Conservation (phyloP, 352 stramenopile genomes). For the Globisporangium ultimum region DNA sequence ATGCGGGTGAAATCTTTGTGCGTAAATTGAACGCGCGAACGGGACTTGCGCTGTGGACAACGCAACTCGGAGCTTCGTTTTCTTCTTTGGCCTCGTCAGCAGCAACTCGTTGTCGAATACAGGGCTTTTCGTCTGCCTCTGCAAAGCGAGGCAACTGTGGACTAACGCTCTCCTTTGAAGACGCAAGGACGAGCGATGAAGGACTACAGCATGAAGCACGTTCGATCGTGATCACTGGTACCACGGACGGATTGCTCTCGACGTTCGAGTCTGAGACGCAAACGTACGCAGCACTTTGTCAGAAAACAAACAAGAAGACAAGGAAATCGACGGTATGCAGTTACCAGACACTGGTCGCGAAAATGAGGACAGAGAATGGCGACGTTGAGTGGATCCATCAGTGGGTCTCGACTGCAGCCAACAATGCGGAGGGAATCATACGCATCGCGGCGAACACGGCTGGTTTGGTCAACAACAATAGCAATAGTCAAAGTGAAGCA, state of each 20-base stretch:
- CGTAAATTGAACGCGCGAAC: conserved; percentile 12
- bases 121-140: background rate
- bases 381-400: conserved; percentile 21
- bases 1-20: conserved; percentile 24
- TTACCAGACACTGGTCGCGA: conserved; percentile 17
- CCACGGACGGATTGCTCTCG: conserved; percentile 19
- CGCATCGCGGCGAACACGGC: background rate
- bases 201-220: no score
- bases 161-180: background rate
- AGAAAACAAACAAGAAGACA: conserved; percentile 1
- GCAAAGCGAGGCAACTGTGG: conserved; percentile 8
- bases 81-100: no score
- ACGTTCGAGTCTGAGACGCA: conserved; percentile 13
- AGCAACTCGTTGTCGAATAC: no score
- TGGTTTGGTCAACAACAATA: background rate
- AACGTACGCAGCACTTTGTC: conserved; percentile 18
- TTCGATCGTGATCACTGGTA: conserved; percentile 7
- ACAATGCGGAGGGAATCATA: conserved; percentile 7
- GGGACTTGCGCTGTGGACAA: conserved; percentile 19
- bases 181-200: background rate
- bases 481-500: background rate
- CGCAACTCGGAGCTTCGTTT: background rate
- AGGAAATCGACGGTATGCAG: background rate
- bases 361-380: conserved; percentile 8
- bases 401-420: conserved; percentile 15